Conservation (phyloP, 2,329 filamentous ascomycete species). For the Mycosphaerella arachidis region DNA sequence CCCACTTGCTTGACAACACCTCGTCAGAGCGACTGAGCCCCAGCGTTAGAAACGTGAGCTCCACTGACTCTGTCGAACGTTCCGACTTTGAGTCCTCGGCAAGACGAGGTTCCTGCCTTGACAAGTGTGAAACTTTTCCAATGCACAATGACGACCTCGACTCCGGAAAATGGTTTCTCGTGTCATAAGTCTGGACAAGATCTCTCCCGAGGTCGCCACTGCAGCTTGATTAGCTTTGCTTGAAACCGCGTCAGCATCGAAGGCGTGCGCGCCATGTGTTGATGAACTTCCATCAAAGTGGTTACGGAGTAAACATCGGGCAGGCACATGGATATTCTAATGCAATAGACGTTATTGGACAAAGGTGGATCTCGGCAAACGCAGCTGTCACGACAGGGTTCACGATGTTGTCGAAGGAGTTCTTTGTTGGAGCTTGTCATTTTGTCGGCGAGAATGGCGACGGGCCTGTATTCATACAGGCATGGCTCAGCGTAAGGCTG, state of each 20-base stretch:
- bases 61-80: neutral
- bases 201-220: neutral
- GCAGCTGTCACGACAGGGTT: neutral
- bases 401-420: neutral
- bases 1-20: neutral
- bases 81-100: neutral
- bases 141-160: neutral
- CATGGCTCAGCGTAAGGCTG: neutral
- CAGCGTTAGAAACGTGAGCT: neutral
- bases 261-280: neutral
- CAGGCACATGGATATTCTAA: neutral
- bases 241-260: neutral
- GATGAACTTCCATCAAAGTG: neutral
- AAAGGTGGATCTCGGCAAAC: neutral
- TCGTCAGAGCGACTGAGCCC: too few species aligned
- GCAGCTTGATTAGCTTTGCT: neutral
- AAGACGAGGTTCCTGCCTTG: neutral
- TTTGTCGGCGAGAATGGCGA: neutral
- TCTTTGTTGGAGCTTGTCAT: neutral
- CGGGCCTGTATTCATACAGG: neutral
- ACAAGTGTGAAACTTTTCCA: neutral
- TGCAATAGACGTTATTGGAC: neutral
- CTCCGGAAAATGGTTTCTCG: neutral
- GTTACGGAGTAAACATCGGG: neutral
- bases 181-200: neutral